Evolutionary conservation across 768 basidiomycete species (phyloP), one percentile per base, ranked within the genome.

Genomic region (Xerocomus spinulosus): DNA sequence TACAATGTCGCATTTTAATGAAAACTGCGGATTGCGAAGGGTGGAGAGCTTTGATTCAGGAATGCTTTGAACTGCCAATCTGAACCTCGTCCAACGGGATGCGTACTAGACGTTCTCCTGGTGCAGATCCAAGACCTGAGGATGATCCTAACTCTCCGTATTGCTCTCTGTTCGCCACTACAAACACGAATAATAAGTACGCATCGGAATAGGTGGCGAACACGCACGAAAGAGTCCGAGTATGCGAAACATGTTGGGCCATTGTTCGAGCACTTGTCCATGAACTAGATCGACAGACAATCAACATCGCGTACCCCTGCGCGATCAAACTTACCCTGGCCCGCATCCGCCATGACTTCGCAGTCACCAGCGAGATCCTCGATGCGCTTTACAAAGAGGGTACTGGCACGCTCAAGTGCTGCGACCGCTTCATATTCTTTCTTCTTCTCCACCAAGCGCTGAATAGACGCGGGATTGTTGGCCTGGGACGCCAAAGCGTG

Each of bases 231-330:
- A 89, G 49, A 82, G 70, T 48, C 69, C 77, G 41, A 90, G 69
- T 44, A 87, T 87, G 54, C 81, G 77, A 58, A 90, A 89, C 87
- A 90, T 90, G 61, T 79, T 80, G 9, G 85, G 83, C 87, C 86
- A 89, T 52, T 88, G 85, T 48, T 80, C 80, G 21, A 87, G 75
- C 4, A 89, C 85, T 60, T 87, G 79, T 9, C 87, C 87, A 52
- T 85, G 83, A 28, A 84, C 87, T 88, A 42, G 18, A 14, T 14
- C 30, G 33, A 53, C 53, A 48, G 40, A 45, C 24, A 2, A 21
- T 8, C 9, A n/a, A n/a, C n/a, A 4, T 20, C 9, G 17, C 12
- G 25, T 17, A 9, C 8, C 5, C 25, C n/a, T 3, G 14, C 7
- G 24, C 9, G 28, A 9, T 28, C 3, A 32, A 0, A 52, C 67